phyloP scores from a whole-genome alignment of 1,139 yeast genomes.

The Diutina catenulata region DNA sequence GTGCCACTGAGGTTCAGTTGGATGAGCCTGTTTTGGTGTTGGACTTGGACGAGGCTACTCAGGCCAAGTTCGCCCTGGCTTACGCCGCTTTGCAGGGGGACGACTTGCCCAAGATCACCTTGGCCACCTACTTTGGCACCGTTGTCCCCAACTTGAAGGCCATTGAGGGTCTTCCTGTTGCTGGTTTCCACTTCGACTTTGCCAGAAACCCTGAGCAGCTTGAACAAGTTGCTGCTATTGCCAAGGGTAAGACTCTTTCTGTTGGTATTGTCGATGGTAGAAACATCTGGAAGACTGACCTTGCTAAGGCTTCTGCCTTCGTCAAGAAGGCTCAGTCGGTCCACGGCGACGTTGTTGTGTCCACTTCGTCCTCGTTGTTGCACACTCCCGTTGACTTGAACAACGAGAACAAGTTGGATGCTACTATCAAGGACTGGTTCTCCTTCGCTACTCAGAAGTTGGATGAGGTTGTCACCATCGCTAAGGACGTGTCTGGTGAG shows the following conservation, averaged over 20 bases:
- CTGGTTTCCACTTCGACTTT: conserved; percentile 94
- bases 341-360: conserved; percentile 76
- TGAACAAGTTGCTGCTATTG: conserved; percentile 63
- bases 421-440: conserved; percentile 94
- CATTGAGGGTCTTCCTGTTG: conserved; percentile 79
- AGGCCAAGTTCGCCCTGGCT: conserved; percentile 80
- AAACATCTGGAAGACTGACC: conserved; percentile 98
- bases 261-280: conserved; percentile 98
- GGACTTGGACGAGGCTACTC: conserved; percentile 77
- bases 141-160: conserved; percentile 93
- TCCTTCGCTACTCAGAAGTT: conserved; percentile 97
- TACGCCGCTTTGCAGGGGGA: conserved; percentile 57
- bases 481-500: conserved; percentile 77
- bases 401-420: conserved; percentile 82
- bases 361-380: conserved; percentile 92
- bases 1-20: conserved; percentile 90
- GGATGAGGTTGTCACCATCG: conserved; percentile 78
- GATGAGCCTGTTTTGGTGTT: conserved; percentile 96
- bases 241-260: conserved; percentile 59
- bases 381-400: conserved; percentile 97
- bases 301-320: conserved; percentile 68
- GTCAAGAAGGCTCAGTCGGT: conserved; percentile 75
- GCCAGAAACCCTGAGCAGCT: conserved; percentile 96
- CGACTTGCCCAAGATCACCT: conserved; percentile 63
- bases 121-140: conserved; percentile 96